Conservation (phyloP, 2,329 filamentous ascomycete species). For the Camptophora hylomeconis region DNA sequence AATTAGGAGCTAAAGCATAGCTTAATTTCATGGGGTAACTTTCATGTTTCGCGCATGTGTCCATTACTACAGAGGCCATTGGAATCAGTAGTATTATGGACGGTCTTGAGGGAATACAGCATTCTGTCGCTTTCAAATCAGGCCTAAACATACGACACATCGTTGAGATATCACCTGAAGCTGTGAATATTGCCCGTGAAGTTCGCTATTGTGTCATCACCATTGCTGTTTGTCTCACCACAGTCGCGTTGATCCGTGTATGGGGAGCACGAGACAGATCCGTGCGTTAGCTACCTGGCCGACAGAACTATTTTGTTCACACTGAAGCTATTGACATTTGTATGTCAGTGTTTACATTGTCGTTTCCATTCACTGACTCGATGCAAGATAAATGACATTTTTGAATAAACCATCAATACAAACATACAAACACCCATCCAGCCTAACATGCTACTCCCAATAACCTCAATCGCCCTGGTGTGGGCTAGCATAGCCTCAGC, state of each 20-base stretch:
- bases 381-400: no score
- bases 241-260: constrained; percentile 4
- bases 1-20: no score
- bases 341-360: no score
- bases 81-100: no score
- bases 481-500: constrained; percentile 7
- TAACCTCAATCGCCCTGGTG: constrained; percentile 7
- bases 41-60: no score
- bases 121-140: constrained; percentile 30
- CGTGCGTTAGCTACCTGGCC: constrained; percentile 2
- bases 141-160: constrained; percentile 38
- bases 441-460: constrained; percentile 1
- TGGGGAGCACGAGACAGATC: constrained; percentile 3
- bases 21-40: no score
- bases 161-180: constrained; percentile 37
- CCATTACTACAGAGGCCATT: no score
- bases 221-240: constrained; percentile 34
- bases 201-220: constrained; percentile 37
- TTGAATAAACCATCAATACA: no score
- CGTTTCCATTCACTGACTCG: no score
- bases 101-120: constrained; percentile 25
- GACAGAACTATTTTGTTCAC: neutral
- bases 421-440: no score
- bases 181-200: constrained; percentile 37
- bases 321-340: constrained; percentile 1